Evolutionary conservation across 1,284 basidiomycete genomes (phyloP).

Genomic region (Pseudozyma sp.): DNA sequence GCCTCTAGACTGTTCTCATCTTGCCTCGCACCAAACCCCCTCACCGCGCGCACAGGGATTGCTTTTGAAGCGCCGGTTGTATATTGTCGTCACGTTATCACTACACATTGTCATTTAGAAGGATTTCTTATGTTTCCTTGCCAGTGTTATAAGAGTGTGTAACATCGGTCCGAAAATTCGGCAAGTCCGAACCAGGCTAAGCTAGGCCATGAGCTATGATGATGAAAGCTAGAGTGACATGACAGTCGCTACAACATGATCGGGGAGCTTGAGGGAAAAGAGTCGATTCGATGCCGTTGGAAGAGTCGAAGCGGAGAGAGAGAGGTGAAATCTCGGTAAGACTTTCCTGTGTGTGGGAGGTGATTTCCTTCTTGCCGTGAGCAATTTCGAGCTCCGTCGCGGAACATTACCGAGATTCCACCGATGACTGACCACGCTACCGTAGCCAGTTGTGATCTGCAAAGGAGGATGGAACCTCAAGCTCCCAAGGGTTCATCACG

Average conservation of each 20-base stretch:
- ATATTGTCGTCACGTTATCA: slow-evolving; percentile 16
- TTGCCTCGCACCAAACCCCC: not conserved
- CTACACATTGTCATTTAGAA: slow-evolving; percentile 13
- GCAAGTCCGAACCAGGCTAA: too few relatives aligned
- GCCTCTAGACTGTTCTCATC: not conserved
- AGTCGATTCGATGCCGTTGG: not conserved
- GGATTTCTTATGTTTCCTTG: not conserved
- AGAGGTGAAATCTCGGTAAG: slow-evolving; percentile 23
- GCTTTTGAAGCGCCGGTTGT: slow-evolving; percentile 10
- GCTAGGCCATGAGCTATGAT: too few relatives aligned
- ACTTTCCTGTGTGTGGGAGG: not conserved
- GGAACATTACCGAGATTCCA: slow-evolving; percentile 28
- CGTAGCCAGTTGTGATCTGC: not conserved
- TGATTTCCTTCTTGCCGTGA: slow-evolving; percentile 1
- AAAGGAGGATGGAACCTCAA: not conserved
- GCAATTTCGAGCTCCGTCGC: slow-evolving; percentile 20
- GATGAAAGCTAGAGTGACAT: too few relatives aligned
- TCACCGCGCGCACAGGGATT: slow-evolving; percentile 1
- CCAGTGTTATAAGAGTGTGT: not conserved
- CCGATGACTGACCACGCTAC: slow-evolving; percentile 10
- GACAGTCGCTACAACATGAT: too few relatives aligned
- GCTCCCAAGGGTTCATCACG: not conserved
- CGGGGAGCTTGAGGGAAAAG: too few relatives aligned
- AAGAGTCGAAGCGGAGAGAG: not conserved
- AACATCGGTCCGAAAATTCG: not conserved